Conservation (phyloP, 148 eudicot genomes). For the Diospyros kaki region DNA sequence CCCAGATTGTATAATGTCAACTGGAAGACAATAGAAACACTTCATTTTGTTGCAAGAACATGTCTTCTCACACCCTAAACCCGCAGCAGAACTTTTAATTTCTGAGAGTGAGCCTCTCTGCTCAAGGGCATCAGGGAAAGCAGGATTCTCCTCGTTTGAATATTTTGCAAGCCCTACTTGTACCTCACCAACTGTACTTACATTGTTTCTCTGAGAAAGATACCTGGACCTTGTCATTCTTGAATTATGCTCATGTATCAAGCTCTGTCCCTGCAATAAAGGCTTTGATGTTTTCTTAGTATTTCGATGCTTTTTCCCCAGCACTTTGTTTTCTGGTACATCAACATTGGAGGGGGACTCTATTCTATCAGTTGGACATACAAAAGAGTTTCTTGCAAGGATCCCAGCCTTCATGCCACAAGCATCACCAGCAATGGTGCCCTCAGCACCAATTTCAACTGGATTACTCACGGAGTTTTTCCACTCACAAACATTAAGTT, state of each 20-base stretch:
- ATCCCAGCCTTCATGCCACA: constrained; percentile 16
- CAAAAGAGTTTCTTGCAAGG: constrained; percentile 6
- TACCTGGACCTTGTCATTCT: constrained; percentile 59
- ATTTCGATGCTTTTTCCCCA: constrained; percentile 37
- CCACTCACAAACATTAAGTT: constrained; percentile 49
- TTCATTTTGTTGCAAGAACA: constrained; percentile 36
- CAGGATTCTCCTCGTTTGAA: constrained; percentile 10
- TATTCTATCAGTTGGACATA: not conserved
- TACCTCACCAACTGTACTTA: constrained; percentile 13
- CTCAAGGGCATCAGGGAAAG: constrained; percentile 6
- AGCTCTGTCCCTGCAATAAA: constrained; percentile 26
- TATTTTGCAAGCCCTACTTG: constrained; percentile 18
- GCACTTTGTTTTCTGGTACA: constrained; percentile 18
- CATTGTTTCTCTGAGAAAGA: constrained; percentile 28
- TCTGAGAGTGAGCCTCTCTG: constrained; percentile 15
- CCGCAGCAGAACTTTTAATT: constrained; percentile 16
- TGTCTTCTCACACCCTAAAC: constrained; percentile 22
- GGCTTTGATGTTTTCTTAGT: constrained; percentile 40
- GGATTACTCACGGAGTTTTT: constrained; percentile 31
- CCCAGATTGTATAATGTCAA: constrained; percentile 30
- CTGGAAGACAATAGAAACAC: constrained; percentile 64
- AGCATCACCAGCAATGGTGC: constrained; percentile 10
- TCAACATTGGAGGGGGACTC: constrained; percentile 19
- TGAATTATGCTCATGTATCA: constrained; percentile 22
- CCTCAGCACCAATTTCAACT: constrained; percentile 13